phyloP scores from a whole-genome alignment of 441 rosid species.

The Populus hybrid region DNA sequence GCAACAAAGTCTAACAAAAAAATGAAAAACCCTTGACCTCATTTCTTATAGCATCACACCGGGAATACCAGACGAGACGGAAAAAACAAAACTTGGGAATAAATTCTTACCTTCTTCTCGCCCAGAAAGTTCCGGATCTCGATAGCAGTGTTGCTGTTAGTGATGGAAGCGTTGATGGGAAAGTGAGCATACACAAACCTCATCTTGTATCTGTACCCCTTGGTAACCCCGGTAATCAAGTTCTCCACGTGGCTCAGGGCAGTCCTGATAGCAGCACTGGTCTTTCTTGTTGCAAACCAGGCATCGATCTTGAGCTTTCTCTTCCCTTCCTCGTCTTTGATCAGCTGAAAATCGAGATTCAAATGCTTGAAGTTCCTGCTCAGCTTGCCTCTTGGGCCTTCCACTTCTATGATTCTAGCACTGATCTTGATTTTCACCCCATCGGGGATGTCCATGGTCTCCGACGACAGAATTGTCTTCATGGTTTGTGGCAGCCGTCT shows the following conservation, averaged over 20 bases:
- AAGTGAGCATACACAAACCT: conserved; percentile 75
- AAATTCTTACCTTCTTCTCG: conserved; percentile 30
- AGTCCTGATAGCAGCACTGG: conserved; percentile 73
- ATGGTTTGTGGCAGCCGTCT: conserved; percentile 15
- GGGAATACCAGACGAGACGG: too few relatives aligned
- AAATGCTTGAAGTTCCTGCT: conserved; percentile 54
- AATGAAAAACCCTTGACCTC: too few relatives aligned
- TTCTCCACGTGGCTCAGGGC: conserved; percentile 33
- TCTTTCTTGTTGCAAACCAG: conserved; percentile 70
- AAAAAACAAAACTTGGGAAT: too few relatives aligned
- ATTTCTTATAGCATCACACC: too few relatives aligned
- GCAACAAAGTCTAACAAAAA: too few relatives aligned
- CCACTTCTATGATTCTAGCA: conserved; percentile 68
- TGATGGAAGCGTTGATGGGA: conserved; percentile 64
- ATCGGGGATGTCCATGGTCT: conserved; percentile 70
- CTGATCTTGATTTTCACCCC: conserved; percentile 57
- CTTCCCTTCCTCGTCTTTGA: conserved; percentile 55
- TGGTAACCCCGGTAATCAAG: conserved; percentile 35
- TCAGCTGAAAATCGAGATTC: conserved; percentile 69
- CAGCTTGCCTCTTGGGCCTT: conserved; percentile 78
- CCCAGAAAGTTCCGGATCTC: conserved; percentile 89
- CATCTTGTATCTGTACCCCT: conserved; percentile 68
- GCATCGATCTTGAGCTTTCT: conserved; percentile 69
- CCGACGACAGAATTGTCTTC: conserved; percentile 70
- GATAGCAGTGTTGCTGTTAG: conserved; percentile 36